These are phyloP conservation scores for Raddia guianensis DNA, from an alignment of 176 grass and related monocot species.

Conservation along the genomic window DNA sequence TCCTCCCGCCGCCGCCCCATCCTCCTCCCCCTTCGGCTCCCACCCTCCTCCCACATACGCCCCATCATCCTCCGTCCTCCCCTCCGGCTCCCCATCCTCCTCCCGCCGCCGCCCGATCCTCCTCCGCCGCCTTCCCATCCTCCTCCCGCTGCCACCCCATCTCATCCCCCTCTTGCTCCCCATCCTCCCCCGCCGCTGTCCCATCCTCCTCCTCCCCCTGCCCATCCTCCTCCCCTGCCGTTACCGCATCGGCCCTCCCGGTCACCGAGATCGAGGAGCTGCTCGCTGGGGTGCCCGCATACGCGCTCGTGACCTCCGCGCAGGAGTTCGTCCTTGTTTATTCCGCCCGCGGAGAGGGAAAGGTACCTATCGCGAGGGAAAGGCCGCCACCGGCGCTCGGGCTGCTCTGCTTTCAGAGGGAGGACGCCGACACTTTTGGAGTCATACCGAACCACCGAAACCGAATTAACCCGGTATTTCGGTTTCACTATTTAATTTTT, in stretches of 20 bases:
- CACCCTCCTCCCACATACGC: no score
- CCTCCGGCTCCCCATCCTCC: no score
- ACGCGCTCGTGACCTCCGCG: conserved; percentile 64
- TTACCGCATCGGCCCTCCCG: conserved; percentile 5
- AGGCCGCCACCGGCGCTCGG: conserved; percentile 44
- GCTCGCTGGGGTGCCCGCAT: conserved; percentile 73
- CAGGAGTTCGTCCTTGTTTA: conserved; percentile 78
- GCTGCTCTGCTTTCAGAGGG: conserved; percentile 65
- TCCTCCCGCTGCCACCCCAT: conserved; percentile 49
- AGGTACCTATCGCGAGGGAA: neutral
- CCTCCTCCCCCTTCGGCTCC: no score
- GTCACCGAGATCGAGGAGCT: conserved; percentile 55
- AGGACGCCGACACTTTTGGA: conserved; percentile 49
- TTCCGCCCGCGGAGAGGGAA: conserved; percentile 8
- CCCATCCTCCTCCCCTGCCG: neutral
- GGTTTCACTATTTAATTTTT: no score
- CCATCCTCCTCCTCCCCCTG: conserved; percentile 15
- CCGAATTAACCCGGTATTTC: no score
- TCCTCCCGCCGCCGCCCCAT: no score
- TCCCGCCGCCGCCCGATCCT: no score
- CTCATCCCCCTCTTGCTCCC: conserved; percentile 50
- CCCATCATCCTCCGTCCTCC: no score
- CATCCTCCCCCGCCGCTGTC: conserved; percentile 18
- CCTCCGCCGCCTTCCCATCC: no score
- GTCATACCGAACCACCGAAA: no score